Evolutionary conservation across 2,329 filamentous ascomycete genomes (phyloP), one percentile per base, ranked within the genome.

Genomic region (Cercospora berteroae): DNA sequence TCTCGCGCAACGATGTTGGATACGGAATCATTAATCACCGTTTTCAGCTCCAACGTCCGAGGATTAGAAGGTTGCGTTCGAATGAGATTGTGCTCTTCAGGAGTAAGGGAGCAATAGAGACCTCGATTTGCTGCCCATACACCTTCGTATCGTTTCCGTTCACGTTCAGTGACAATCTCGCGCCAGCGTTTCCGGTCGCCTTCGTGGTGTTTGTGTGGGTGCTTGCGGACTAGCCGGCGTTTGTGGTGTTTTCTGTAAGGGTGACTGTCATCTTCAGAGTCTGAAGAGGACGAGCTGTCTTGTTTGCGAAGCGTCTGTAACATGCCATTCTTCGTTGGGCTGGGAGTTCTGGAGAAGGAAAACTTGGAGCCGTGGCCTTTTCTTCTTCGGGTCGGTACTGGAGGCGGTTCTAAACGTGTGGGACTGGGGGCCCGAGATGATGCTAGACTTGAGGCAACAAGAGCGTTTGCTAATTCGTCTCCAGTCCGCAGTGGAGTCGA

Each of bases 51-150:
- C 5, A 36, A 42, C 31, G 64, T 64, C n/a, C 56, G 65, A 39
- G 58, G 65, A 60, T 67, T 59, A 6, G 64, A 25, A 2, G 65
- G 62, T n/a, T 64, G 55, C 8, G 59, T 39, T 5, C 42, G 50
- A 20, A 74, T 56, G 4, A 65, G 59, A 18, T 61, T 58, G 39
- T 69, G 63, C 57, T 75, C 73, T 44, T 69, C 66, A 0, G 63
- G 55, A 8, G 74, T 74, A 60, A 76, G 74, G 10, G 77, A 69
- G 27, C 78, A 74, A 57, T 78, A 72, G 0, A 88, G 67, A 0
- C 91, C 91, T 59, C 88, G 87, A 74, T 95, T 95, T 50, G 90
- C 92, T 1, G 92, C 92, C 91, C 91, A 95, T 1, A 95, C 86
- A 2, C 90, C 92, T 77, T 94, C 92, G 77, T 95, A 95, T 1